Percentiles rank a stretch among this genome's conserved stretches.
phyloP scores from a whole-genome alignment of 2,329 filamentous ascomycete genomes.

The Beauveria bassiana region DNA sequence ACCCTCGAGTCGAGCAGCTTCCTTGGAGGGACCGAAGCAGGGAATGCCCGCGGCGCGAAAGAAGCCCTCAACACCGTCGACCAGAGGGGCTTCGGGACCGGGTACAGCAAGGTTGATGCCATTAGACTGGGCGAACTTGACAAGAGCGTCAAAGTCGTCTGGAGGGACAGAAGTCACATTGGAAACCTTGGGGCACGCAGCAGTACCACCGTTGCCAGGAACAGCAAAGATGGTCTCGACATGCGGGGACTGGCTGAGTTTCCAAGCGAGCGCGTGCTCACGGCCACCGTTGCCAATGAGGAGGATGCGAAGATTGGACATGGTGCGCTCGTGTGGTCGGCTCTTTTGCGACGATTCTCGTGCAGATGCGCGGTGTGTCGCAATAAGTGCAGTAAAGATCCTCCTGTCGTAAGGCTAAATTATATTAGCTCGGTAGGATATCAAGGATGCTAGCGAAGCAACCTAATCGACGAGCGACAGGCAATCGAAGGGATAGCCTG shows the following conservation, averaged over 20 bases:
- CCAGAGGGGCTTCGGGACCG: slow-evolving; percentile 88
- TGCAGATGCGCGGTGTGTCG: not conserved
- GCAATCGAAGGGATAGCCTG: not conserved
- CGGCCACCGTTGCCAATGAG: slow-evolving; percentile 90
- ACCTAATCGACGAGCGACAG: not conserved
- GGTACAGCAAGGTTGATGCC: slow-evolving; percentile 77
- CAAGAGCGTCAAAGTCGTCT: slow-evolving; percentile 71
- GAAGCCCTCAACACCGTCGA: slow-evolving; percentile 79
- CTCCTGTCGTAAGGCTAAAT: not conserved
- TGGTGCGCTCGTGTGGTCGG: slow-evolving; percentile 11
- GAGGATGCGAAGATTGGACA: slow-evolving; percentile 57
- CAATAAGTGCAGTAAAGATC: not conserved
- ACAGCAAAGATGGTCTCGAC: slow-evolving; percentile 77
- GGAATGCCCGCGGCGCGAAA: slow-evolving; percentile 68
- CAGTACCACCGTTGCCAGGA: slow-evolving; percentile 79
- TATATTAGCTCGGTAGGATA: not conserved
- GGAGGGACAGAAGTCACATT: slow-evolving; percentile 65
- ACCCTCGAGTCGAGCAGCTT: slow-evolving; percentile 84
- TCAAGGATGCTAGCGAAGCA: not conserved
- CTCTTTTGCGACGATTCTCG: not conserved
- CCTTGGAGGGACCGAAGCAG: slow-evolving; percentile 78
- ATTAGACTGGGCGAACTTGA: slow-evolving; percentile 65
- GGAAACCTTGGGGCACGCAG: slow-evolving; percentile 57
- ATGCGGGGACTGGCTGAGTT: slow-evolving; percentile 71
- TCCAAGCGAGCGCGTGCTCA: slow-evolving; percentile 93